These are phyloP conservation scores for Eimeria brunetti DNA, from an alignment of 169 alveolate species.

Conservation along the genomic window DNA sequence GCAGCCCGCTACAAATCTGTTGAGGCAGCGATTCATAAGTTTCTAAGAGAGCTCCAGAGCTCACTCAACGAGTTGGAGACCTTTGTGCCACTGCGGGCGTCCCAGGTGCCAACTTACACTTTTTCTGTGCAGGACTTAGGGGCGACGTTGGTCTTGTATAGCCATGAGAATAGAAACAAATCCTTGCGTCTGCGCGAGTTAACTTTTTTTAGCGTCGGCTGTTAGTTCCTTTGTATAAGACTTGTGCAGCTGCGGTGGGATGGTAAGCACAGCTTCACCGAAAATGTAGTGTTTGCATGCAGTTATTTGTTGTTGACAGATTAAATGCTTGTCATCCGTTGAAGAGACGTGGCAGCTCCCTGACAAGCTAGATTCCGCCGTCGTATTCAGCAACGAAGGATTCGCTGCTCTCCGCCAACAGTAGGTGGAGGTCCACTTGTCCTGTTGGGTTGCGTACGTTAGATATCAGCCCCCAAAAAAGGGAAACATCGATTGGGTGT, in stretches of 20 bases:
- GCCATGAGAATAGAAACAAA: not conserved
- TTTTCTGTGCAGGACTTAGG: not conserved
- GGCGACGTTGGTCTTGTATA: not conserved
- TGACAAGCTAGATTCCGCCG: constrained; percentile 21
- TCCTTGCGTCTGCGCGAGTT: not conserved
- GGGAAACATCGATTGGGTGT: not conserved
- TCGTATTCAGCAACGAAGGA: constrained; percentile 40
- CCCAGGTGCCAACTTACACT: constrained; percentile 39
- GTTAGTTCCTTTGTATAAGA: not conserved
- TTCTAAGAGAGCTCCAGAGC: constrained; percentile 47
- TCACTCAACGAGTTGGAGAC: constrained; percentile 54
- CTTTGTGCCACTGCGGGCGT: constrained; percentile 47
- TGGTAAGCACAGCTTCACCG: not conserved
- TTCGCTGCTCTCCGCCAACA: constrained; percentile 45
- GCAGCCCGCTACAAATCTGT: constrained; percentile 49
- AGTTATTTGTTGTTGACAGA: constrained; percentile 28
- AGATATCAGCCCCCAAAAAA: not conserved
- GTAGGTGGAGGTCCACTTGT: not conserved
- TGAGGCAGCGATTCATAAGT: constrained; percentile 56
- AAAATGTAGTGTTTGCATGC: not conserved
- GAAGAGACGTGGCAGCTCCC: constrained; percentile 71
- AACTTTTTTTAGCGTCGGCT: not conserved
- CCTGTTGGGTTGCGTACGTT: not conserved
- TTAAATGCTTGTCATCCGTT: constrained; percentile 4
- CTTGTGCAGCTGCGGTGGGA: not conserved